Percentiles rank a stretch among this genome's conserved stretches.
Evolutionary conservation across 2,329 filamentous ascomycete species (phyloP).

Genomic region (Neofusicoccum kwambonambiense): DNA sequence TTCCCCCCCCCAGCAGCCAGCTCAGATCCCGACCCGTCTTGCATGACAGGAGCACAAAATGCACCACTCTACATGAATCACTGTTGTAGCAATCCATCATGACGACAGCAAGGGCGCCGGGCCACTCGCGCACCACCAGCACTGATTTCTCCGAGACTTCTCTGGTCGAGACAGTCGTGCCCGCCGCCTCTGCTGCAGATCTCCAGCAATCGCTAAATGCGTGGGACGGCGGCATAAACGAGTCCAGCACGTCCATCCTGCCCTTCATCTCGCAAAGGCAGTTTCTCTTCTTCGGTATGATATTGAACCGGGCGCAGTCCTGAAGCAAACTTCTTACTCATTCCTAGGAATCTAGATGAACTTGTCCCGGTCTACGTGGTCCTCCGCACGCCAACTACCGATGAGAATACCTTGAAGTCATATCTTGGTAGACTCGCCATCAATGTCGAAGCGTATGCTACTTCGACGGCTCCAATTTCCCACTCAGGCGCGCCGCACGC

Average conservation of each 20-base stretch:
- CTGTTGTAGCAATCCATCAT: slow-evolving; percentile 3
- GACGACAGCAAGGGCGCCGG: slow-evolving; percentile 12
- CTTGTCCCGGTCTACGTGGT: slow-evolving; percentile 67
- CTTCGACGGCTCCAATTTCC: slow-evolving; percentile 45
- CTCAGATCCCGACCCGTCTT: not conserved
- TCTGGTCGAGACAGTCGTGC: slow-evolving; percentile 40
- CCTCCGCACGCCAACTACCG: slow-evolving; percentile 62
- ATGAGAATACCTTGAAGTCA: slow-evolving; percentile 56
- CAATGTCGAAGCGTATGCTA: slow-evolving; percentile 65
- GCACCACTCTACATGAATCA: slow-evolving; percentile 13
- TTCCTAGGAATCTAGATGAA: slow-evolving; percentile 63
- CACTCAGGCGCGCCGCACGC: slow-evolving; percentile 32
- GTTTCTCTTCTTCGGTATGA: slow-evolving; percentile 69
- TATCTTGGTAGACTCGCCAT: slow-evolving; percentile 64
- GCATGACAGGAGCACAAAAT: slow-evolving; percentile 9
- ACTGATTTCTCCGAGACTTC: slow-evolving; percentile 40
- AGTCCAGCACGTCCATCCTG: slow-evolving; percentile 48
- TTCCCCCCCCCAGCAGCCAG: not conserved
- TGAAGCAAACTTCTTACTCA: slow-evolving; percentile 50
- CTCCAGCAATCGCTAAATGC: slow-evolving; percentile 41
- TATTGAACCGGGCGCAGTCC: slow-evolving; percentile 35
- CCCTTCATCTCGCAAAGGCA: slow-evolving; percentile 62
- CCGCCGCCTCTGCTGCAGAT: slow-evolving; percentile 35
- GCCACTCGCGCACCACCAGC: slow-evolving; percentile 29
- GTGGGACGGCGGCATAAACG: slow-evolving; percentile 45